Percentiles rank a stretch among this genome's conserved stretches.
These are phyloP conservation scores for Purpureocillium takamizusanense DNA, from an alignment of 2,329 filamentous ascomycete genomes.

Conservation along the genomic window DNA sequence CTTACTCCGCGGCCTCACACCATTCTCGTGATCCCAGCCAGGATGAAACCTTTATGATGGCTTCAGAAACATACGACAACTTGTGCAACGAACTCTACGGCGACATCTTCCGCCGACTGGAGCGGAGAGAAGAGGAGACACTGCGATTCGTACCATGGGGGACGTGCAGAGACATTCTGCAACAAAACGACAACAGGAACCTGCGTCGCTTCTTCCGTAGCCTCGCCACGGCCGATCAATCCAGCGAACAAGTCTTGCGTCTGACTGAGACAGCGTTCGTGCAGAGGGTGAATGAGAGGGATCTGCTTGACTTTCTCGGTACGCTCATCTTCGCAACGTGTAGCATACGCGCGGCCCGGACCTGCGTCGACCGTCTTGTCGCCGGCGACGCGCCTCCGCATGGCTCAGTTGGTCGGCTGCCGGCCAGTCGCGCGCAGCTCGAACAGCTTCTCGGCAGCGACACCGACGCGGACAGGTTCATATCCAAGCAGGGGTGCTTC, in stretches of 20 bases:
- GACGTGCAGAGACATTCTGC: not conserved
- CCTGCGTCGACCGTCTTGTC: conserved; percentile 12
- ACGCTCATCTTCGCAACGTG: conserved; percentile 19
- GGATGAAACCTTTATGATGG: not conserved
- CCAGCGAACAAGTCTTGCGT: not conserved
- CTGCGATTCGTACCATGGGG: conserved; percentile 1
- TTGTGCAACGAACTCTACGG: conserved; percentile 1
- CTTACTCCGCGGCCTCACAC: too few relatives aligned
- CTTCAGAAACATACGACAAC: not conserved
- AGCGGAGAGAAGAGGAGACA: conserved; percentile 1
- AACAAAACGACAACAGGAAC: not conserved
- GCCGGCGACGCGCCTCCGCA: conserved; percentile 3
- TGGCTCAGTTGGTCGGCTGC: conserved; percentile 8
- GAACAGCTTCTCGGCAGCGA: conserved; percentile 12
- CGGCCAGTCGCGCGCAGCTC: conserved; percentile 9
- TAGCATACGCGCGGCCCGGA: conserved; percentile 11
- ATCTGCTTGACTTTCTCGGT: conserved; percentile 21
- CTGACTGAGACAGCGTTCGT: conserved; percentile 10
- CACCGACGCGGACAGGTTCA: conserved; percentile 17
- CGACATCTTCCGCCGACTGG: not conserved
- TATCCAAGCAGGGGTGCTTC: conserved; percentile 20
- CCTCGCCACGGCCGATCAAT: not conserved
- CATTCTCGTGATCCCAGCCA: too few relatives aligned
- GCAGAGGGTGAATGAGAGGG: conserved; percentile 9
- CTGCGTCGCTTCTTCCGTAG: conserved; percentile 1